Percentiles rank a stretch among this genome's conserved stretches.
Conservation (phyloP, 2,329 filamentous ascomycete genomes). For the Colletotrichum eleusines region DNA sequence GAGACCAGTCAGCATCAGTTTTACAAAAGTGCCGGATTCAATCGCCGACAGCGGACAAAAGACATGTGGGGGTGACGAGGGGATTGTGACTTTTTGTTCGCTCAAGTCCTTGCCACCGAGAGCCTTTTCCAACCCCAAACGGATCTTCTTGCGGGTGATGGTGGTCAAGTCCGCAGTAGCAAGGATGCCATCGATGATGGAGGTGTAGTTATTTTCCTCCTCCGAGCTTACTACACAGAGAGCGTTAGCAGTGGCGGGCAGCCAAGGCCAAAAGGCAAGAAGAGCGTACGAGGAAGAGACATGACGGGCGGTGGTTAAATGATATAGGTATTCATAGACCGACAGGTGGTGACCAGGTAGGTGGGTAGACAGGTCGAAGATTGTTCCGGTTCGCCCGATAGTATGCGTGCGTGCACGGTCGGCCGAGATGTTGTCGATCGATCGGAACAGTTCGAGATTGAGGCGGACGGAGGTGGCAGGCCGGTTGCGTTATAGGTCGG, state of each 20-base stretch:
- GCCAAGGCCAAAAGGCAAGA: neutral
- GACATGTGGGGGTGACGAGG: neutral
- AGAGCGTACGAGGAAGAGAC: slow-evolving; percentile 38
- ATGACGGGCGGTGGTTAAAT: slow-evolving; percentile 29
- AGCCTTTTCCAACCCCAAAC: slow-evolving; percentile 66
- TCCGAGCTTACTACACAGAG: slow-evolving; percentile 59
- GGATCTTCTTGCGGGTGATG: slow-evolving; percentile 73
- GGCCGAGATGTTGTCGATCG: slow-evolving; percentile 3
- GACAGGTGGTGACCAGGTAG: neutral
- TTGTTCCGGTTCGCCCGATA: slow-evolving; percentile 4
- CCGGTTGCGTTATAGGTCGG: slow-evolving; percentile 17
- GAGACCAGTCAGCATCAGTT: slow-evolving; percentile 7
- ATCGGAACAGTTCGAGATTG: neutral
- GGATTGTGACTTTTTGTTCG: slow-evolving; percentile 66
- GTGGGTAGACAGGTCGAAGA: neutral
- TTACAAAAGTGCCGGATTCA: neutral
- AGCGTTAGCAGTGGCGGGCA: neutral
- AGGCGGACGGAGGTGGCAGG: slow-evolving; percentile 12
- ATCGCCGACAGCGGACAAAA: neutral
- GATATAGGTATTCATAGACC: slow-evolving; percentile 11
- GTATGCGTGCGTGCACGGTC: slow-evolving; percentile 1
- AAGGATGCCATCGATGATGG: slow-evolving; percentile 71
- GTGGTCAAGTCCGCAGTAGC: slow-evolving; percentile 69
- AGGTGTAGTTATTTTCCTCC: slow-evolving; percentile 65
- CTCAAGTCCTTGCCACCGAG: slow-evolving; percentile 69